Conservation (phyloP, 192 early-diverging fungal genomes). For the Umbelopsis vinacea region DNA sequence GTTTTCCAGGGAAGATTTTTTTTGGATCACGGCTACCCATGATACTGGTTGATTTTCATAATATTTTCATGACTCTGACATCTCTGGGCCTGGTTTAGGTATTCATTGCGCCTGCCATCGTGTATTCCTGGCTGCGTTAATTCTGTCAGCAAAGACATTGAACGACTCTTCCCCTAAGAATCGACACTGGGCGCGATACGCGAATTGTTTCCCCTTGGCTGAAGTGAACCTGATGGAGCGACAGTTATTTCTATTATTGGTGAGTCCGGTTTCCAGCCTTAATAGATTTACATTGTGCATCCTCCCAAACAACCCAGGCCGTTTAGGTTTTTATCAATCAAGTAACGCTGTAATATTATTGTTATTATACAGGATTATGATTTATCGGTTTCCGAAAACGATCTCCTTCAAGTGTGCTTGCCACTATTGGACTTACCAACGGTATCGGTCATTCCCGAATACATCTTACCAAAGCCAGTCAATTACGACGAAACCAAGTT, state of each 20-base stretch:
- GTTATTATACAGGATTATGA: conserved; percentile 1
- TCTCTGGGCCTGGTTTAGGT: neutral
- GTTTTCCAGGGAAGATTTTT: neutral
- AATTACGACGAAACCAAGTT: neutral
- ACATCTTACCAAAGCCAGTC: neutral
- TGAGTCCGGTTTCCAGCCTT: conserved; percentile 5
- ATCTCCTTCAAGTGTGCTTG: conserved; percentile 12
- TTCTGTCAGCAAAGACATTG: conserved; percentile 74
- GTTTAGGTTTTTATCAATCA: no score
- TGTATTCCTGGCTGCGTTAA: conserved; percentile 70
- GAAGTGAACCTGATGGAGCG: conserved; percentile 82
- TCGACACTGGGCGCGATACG: conserved; percentile 77
- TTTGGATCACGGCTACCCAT: no score
- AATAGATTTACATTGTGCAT: conserved; percentile 6
- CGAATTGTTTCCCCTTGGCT: conserved; percentile 65
- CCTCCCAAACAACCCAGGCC: neutral
- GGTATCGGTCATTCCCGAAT: neutral
- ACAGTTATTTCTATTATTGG: conserved; percentile 70
- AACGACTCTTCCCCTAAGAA: conserved; percentile 80
- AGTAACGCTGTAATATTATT: neutral
- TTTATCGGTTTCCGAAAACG: conserved; percentile 11
- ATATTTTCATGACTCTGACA: neutral
- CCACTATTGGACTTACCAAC: neutral
- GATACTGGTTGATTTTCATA: neutral
- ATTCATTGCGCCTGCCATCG: conserved; percentile 80